Conservation (phyloP, 2,329 filamentous ascomycete genomes). For the Ustulina deusta region DNA sequence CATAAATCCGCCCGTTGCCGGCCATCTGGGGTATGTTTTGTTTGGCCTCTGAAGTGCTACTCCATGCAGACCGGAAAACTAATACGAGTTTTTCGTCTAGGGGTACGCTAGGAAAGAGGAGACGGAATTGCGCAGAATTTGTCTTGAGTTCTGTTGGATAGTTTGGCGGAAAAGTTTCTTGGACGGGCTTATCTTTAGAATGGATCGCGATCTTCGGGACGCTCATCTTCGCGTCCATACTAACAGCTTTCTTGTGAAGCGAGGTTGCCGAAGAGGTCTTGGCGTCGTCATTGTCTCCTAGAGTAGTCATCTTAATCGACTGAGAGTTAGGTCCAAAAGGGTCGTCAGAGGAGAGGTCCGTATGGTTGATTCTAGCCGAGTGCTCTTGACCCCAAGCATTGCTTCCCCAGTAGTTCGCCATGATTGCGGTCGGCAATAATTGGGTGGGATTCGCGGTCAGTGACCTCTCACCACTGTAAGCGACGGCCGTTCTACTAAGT, state of each 20-base stretch:
- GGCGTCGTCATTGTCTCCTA: slow-evolving; percentile 45
- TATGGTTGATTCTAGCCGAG: slow-evolving; percentile 41
- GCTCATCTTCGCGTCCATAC: slow-evolving; percentile 55
- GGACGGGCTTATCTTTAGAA: slow-evolving; percentile 51
- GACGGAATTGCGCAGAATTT: slow-evolving; percentile 92
- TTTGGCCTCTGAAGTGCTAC: slow-evolving; percentile 61
- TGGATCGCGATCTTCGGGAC: slow-evolving; percentile 46
- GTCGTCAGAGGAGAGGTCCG: slow-evolving; percentile 48
- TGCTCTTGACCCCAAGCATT: slow-evolving; percentile 72
- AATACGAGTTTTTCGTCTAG: slow-evolving; percentile 85
- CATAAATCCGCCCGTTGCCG: slow-evolving; percentile 81
- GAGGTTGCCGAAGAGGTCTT: slow-evolving; percentile 44
- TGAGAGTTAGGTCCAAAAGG: slow-evolving; percentile 55
- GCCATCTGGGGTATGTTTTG: slow-evolving; percentile 66
- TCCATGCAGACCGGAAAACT: slow-evolving; percentile 93
- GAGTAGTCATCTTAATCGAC: slow-evolving; percentile 50
- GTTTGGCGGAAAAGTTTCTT: slow-evolving; percentile 73
- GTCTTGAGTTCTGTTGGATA: slow-evolving; percentile 86
- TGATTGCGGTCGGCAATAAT: slow-evolving; percentile 82
- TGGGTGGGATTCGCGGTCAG: slow-evolving; percentile 74
- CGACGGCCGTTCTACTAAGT: slow-evolving; percentile 86
- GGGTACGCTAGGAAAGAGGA: slow-evolving; percentile 86
- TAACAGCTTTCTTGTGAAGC: slow-evolving; percentile 59
- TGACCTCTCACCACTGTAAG: slow-evolving; percentile 81
- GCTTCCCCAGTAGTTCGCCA: slow-evolving; percentile 95